Base-by-base conservation (phyloP, 345 rosid species). In the Psidium guajava region DNA sequence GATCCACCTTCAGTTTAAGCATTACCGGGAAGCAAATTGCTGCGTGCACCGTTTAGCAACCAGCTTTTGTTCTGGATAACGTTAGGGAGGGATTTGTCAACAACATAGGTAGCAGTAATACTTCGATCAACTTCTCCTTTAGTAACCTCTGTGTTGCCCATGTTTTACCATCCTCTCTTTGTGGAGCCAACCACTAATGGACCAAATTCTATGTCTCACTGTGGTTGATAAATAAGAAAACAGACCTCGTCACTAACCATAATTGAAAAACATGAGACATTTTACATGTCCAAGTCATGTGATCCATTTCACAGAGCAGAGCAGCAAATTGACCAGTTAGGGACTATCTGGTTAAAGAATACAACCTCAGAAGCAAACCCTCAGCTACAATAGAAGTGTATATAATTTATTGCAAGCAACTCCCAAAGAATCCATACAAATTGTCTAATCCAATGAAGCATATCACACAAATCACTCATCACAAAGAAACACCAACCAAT, bases 391-490 rank as follows among this genome's bases (percentile, higher is more conserved):
- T 36, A 69, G 18, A 36, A 20, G 47, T 36, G 80, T 69, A 36
- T 21, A 54, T 69, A 69, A 69, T 69, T 69, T 69, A 69, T 69
- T 69, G 80, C 44, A 84, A 27, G 82, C 28, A 54, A 82, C 25
- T 32, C 21, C 54, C 44, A 56, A 77, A 82, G 64, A 54, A 64
- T 84, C 16, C 14, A 69, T 47, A n/a, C 57, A 83, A 51, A 85
- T 9, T 54, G 27, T 69, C 86, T 81, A 86, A 83, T 86, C 84
- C 52, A 86, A 80, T 77, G 32, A 40, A 83, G 61, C 64, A 82
- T 50, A n/a, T 51, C 85, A 86, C 86, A 84, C 84, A 86, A 32
- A 86, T 85, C 86, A 86, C 85, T 86, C 88, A 73, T 81, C 85
- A 89, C 44, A 54, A 77, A 82, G 52, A 54, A 83, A 54, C 20